Conservation (phyloP, 768 basidiomycete species). For the Coprinopsis marcescibilis region DNA sequence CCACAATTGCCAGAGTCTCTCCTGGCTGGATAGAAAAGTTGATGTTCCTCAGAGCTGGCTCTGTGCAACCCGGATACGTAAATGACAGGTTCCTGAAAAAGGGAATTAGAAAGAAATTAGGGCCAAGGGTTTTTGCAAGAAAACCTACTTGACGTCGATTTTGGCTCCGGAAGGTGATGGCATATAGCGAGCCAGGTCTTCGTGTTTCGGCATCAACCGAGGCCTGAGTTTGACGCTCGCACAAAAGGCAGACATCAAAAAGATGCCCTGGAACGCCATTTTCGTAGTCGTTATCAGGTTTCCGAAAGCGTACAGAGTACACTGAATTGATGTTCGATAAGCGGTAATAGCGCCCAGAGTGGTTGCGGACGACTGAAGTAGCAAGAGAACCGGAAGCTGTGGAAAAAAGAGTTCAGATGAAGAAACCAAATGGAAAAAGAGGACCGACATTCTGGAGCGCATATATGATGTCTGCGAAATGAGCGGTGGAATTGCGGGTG, state of each 20-base stretch:
- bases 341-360: slow-evolving; percentile 78
- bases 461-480: slow-evolving; percentile 54
- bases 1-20: slow-evolving; percentile 81
- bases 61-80: slow-evolving; percentile 70
- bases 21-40: slow-evolving; percentile 68
- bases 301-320: slow-evolving; percentile 59
- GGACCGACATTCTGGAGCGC: slow-evolving; percentile 67
- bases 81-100: slow-evolving; percentile 43
- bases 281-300: slow-evolving; percentile 57
- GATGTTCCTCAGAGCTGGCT: slow-evolving; percentile 64
- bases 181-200: slow-evolving; percentile 45
- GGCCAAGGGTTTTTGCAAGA: background rate
- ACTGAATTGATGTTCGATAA: slow-evolving; percentile 73
- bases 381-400: slow-evolving; percentile 70
- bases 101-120: slow-evolving; percentile 8
- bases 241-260: slow-evolving; percentile 82
- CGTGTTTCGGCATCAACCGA: slow-evolving; percentile 54
- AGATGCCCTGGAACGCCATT: slow-evolving; percentile 81
- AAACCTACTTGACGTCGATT: slow-evolving; percentile 60
- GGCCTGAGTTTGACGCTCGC: slow-evolving; percentile 71
- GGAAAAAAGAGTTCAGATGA: slow-evolving; percentile 14
- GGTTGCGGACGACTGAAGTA: slow-evolving; percentile 65
- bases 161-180: slow-evolving; percentile 52
- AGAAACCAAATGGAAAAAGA: slow-evolving; percentile 16
- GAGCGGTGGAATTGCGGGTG: slow-evolving; percentile 36